Evolutionary conservation across 306 rosid genomes (phyloP).

Genomic region (Oemleria cerasiformis): DNA sequence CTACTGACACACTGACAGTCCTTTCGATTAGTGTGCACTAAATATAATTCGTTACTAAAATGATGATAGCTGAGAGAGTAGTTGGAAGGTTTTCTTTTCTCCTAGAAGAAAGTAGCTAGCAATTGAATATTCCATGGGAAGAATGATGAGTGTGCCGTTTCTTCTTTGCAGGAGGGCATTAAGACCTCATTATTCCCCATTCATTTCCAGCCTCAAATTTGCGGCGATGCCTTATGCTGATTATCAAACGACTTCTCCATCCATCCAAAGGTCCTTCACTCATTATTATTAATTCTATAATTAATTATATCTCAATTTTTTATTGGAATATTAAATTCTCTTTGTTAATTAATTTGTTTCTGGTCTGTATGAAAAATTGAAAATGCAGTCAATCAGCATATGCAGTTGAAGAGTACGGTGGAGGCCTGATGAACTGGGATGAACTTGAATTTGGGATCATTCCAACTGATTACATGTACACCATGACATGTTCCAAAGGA

Average conservation of each 20-base stretch:
- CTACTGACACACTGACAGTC: no score
- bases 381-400: neutral
- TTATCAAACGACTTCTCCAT: slow-evolving; percentile 3
- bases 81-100: no score
- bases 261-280: neutral
- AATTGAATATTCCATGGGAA: no score
- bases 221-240: slow-evolving; percentile 13
- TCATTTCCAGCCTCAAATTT: neutral
- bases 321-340: neutral
- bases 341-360: neutral
- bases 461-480: slow-evolving; percentile 55
- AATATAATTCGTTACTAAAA: no score
- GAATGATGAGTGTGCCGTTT: no score
- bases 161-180: neutral
- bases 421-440: slow-evolving; percentile 53
- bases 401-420: slow-evolving; percentile 20
- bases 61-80: no score
- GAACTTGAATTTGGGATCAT: slow-evolving; percentile 37
- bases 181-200: neutral
- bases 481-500: slow-evolving; percentile 42
- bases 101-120: no score
- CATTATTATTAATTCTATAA: neutral
- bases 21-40: no score
- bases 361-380: no score
- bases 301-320: no score